Evolutionary conservation across 805 yeast species (phyloP).

Genomic region (Priceomyces castillae): DNA sequence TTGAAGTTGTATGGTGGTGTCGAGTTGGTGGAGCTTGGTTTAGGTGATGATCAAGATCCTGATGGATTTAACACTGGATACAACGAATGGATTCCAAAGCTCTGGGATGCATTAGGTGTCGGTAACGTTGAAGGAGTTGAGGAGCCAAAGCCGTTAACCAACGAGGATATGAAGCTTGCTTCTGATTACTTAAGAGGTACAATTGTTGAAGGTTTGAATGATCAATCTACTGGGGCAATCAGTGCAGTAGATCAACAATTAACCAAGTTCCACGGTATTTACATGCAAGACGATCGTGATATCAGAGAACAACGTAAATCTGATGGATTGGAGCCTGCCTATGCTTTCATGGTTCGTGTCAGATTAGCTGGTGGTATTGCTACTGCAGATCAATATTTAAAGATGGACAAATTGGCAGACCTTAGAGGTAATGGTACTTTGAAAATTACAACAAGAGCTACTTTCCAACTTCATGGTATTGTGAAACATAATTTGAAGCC

Average conservation of each 20-base stretch:
- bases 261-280: constrained; percentile 96
- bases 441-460: constrained; percentile 94
- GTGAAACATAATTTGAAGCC: constrained; percentile 87
- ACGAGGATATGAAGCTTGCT: constrained; percentile 90
- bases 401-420: constrained; percentile 77
- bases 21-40: constrained; percentile 69
- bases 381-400: constrained; percentile 84
- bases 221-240: constrained; percentile 85
- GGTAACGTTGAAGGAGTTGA: constrained; percentile 76
- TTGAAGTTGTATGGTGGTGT: constrained; percentile 71
- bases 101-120: constrained; percentile 90
- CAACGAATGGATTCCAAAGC: constrained; percentile 74
- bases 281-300: constrained; percentile 98
- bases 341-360: constrained; percentile 94
- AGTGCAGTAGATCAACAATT: constrained; percentile 88
- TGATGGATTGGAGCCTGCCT: constrained; percentile 92
- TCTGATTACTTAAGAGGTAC: constrained; percentile 92
- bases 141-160: constrained; percentile 88
- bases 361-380: constrained; percentile 93
- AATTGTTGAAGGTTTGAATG: constrained; percentile 79
- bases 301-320: constrained; percentile 88
- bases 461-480: constrained; percentile 94
- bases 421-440: constrained; percentile 88
- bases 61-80: constrained; percentile 95
- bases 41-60: constrained; percentile 97